Base-by-base conservation (phyloP, 495 filamentous ascomycete genomes). In the Usnea hakonensis region DNA sequence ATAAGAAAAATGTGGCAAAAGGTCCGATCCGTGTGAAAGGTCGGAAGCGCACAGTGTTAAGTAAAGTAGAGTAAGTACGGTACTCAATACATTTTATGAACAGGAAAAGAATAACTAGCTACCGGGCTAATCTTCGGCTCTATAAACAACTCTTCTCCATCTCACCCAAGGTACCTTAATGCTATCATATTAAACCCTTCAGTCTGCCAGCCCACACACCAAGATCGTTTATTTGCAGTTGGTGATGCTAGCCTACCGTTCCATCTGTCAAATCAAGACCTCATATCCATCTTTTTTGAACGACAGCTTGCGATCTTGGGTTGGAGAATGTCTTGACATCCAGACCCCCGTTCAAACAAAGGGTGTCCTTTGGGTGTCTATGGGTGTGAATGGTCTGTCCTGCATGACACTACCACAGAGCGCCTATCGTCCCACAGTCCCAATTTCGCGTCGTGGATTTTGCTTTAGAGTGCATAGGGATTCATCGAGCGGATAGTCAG, bases 401-500 rank as follows among this genome's bases (percentile, higher is more conserved):
- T 16, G 21, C 35, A 14, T 61, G 43, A 30, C 41, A 30, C 54
- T 8, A 21, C 43, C 32, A n/a, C 32, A 14, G 43, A 43, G 38
- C 21, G 35, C 48, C 10, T 43, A 13, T 28, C 19, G 33, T n/a
- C 6, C 41, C 19, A 21, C 40, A 19, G 9, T 19, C 9, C 52
- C 26, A 30, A n/a, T 28, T 19, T 50, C 36, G 48, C 11, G 3
- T 48, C 28, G n/a, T 23, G n/a, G 28, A 17, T 17, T 5, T 38
- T 11, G 14, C 43, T 30, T 43, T 55, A 98, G 62, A 98, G 82
- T 66, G 94, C 94, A 72, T 90, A 98, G 37, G 94, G 94, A 79
- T 98, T 98, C 67, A 98, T 81, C 33, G 94, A 96, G 58, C 94
- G 91, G 71, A 98, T 97, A 9, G 94, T 98, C 71, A 98, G 78